phyloP scores from a whole-genome alignment of 768 basidiomycete genomes.

The Suillus ampliporus region DNA sequence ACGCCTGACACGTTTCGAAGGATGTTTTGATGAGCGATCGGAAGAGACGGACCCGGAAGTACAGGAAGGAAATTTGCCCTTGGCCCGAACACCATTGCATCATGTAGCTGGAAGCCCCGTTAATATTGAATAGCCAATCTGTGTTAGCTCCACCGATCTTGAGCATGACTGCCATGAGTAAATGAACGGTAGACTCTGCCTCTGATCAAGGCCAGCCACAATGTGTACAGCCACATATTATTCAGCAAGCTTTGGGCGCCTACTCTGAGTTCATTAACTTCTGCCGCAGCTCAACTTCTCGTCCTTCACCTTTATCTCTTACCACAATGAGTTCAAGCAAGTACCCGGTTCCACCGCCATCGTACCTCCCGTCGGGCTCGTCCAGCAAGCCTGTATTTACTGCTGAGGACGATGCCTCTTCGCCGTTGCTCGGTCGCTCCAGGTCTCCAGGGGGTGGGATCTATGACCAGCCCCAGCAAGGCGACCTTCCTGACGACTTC shows the following conservation, averaged over 20 bases:
- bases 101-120: not conserved
- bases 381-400: constrained; percentile 41
- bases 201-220: constrained; percentile 10
- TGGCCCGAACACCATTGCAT: not conserved
- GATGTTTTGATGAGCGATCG: not conserved
- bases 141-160: not conserved
- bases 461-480: constrained; percentile 74
- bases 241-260: constrained; percentile 24
- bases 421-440: constrained; percentile 63
- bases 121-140: not conserved
- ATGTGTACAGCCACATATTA: constrained; percentile 35
- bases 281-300: constrained; percentile 2
- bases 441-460: constrained; percentile 55
- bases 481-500: constrained; percentile 92
- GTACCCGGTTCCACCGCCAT: constrained; percentile 66
- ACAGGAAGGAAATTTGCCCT: not conserved
- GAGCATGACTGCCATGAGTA: constrained; percentile 3
- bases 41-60: not conserved
- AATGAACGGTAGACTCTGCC: constrained; percentile 11
- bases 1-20: constrained; percentile 3
- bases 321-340: constrained; percentile 55
- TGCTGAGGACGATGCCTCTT: constrained; percentile 43
- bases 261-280: constrained; percentile 20
- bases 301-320: constrained; percentile 21
- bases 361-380: constrained; percentile 53